Conservation (phyloP, 2,329 filamentous ascomycete species). For the Phyllosticta citrichinensis region DNA sequence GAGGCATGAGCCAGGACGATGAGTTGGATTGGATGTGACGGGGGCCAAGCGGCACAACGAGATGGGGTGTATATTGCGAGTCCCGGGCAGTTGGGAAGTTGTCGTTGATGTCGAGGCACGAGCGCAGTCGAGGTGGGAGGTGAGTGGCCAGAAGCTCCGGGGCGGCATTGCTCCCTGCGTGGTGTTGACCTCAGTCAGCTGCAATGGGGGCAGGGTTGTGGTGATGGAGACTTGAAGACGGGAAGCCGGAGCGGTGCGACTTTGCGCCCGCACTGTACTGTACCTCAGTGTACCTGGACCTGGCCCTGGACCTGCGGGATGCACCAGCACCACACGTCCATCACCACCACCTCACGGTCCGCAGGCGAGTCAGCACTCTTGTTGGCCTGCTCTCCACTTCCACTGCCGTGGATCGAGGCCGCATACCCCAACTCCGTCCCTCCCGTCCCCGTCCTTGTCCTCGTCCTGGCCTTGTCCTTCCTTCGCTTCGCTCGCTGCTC, state of each 20-base stretch:
- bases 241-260: background rate
- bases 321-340: background rate
- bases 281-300: background rate
- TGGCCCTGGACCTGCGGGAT: background rate
- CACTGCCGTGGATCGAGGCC: too few species aligned
- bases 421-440: background rate
- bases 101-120: background rate
- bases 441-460: background rate
- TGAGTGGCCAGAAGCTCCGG: background rate
- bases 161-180: too few species aligned
- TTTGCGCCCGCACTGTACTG: background rate
- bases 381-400: too few species aligned
- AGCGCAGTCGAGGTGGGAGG: background rate
- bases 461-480: too few species aligned
- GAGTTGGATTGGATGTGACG: background rate
- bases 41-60: background rate
- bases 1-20: background rate
- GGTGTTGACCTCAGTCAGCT: too few species aligned
- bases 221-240: background rate
- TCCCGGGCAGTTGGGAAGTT: background rate
- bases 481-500: background rate
- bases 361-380: background rate
- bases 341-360: background rate
- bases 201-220: too few species aligned
- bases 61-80: background rate